A percentile compares a stretch with the other conserved stretches of the same genome.
phyloP scores from a whole-genome alignment of 164 flowering plant genomes.

The Aristolochia fimbriata region DNA sequence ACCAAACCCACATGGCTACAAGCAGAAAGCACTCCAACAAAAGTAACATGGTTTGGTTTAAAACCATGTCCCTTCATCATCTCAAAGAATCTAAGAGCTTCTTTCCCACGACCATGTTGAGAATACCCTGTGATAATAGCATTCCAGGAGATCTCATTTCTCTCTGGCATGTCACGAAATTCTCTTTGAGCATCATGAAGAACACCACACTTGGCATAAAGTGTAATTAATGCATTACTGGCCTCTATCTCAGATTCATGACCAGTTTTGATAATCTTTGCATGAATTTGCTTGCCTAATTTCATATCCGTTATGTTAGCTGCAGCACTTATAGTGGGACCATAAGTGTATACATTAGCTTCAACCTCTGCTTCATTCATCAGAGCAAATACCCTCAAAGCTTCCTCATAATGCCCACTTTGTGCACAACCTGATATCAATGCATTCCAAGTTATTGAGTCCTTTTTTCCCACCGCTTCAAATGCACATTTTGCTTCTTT shows the following conservation, averaged over 20 bases:
- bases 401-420: constrained; percentile 21
- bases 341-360: constrained; percentile 16
- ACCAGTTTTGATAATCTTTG: constrained; percentile 20
- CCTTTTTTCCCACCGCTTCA: constrained; percentile 10
- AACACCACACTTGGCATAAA: constrained; percentile 24
- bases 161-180: constrained; percentile 15
- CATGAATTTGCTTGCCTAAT: constrained; percentile 23
- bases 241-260: constrained; percentile 18
- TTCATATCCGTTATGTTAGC: constrained; percentile 23
- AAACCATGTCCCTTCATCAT: constrained; percentile 17
- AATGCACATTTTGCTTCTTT: constrained; percentile 21
- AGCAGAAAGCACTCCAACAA: constrained; percentile 26
- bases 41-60: constrained; percentile 23
- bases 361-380: constrained; percentile 13
- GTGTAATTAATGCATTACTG: constrained; percentile 18
- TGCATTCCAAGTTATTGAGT: constrained; percentile 21
- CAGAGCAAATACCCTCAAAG: constrained; percentile 14
- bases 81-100: constrained; percentile 22
- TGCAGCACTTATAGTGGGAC: constrained; percentile 21
- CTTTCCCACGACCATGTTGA: constrained; percentile 23
- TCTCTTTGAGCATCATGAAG: constrained; percentile 17
- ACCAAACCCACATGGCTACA: constrained; percentile 33
- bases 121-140: constrained; percentile 26
- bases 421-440: constrained; percentile 26
- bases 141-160: constrained; percentile 29